Evolutionary conservation across 805 yeast genomes (phyloP).

Genomic region (Cyberlindnera americana): DNA sequence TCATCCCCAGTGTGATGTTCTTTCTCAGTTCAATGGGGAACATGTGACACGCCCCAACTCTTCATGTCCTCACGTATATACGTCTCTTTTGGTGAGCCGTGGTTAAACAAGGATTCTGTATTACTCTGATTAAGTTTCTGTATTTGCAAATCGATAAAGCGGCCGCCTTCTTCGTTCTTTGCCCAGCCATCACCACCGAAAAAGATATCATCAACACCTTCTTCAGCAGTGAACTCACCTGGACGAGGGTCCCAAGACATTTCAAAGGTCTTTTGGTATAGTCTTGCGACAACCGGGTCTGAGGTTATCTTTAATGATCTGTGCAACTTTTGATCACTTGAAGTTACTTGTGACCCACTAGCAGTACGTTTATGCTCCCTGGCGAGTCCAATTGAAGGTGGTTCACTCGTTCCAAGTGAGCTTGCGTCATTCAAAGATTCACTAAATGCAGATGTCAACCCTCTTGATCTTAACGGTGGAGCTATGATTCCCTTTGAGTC

Average conservation of each 20-base stretch:
- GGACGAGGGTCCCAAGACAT: conserved; percentile 58
- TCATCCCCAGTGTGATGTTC: conserved; percentile 1
- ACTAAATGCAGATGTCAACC: conserved; percentile 41
- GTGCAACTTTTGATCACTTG: conserved; percentile 14
- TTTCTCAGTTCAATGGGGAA: conserved; percentile 2
- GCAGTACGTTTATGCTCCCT: conserved; percentile 7
- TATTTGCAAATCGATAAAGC: conserved; percentile 35
- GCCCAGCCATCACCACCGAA: conserved; percentile 71
- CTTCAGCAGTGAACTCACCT: conserved; percentile 61
- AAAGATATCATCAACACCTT: conserved; percentile 71
- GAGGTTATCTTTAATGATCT: conserved; percentile 24
- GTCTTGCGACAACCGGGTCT: conserved; percentile 47
- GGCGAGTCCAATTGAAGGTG: conserved; percentile 2
- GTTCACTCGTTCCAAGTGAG: conserved; percentile 9
- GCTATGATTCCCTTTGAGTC: conserved; percentile 39
- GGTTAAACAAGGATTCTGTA: not conserved
- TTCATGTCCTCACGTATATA: conserved; percentile 34
- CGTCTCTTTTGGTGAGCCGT: conserved; percentile 23
- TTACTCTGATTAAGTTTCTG: conserved; percentile 1
- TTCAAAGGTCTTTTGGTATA: conserved; percentile 53
- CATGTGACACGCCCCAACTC: conserved; percentile 37
- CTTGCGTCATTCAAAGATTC: conserved; percentile 16
- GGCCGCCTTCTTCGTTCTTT: conserved; percentile 41
- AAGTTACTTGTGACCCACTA: conserved; percentile 9
- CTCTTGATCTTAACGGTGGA: conserved; percentile 43